phyloP scores from a whole-genome alignment of 768 basidiomycete species.

The Myochromella boudieri region DNA sequence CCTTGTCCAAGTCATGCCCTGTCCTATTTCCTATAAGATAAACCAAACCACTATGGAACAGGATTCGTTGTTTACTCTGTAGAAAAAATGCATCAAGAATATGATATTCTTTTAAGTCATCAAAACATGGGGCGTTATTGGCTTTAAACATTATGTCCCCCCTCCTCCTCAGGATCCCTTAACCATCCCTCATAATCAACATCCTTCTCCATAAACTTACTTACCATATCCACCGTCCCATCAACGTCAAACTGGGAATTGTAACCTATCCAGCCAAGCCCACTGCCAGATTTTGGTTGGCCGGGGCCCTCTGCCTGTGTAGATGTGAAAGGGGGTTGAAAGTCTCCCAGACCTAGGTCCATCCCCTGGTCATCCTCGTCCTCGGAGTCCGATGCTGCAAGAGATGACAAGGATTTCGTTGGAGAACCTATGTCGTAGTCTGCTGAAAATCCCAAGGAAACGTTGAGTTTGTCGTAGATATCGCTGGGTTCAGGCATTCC shows the following conservation, averaged over 20 bases:
- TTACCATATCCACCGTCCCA: slow-evolving; percentile 50
- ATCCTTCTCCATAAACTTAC: slow-evolving; percentile 56
- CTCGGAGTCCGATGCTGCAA: slow-evolving; percentile 31
- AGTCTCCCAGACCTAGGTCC: slow-evolving; percentile 19
- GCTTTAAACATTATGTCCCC: slow-evolving; percentile 19
- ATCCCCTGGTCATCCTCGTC: slow-evolving; percentile 17
- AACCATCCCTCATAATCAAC: slow-evolving; percentile 58
- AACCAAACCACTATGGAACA: no score
- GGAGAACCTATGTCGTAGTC: slow-evolving; percentile 26
- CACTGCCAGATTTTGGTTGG: slow-evolving; percentile 20
- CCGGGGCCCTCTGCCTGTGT: slow-evolving; percentile 25
- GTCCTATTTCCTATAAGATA: no score
- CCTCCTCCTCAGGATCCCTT: slow-evolving; percentile 34
- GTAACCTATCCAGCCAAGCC: slow-evolving; percentile 40
- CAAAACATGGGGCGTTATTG: no score
- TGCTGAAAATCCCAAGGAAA: background rate
- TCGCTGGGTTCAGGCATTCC: background rate
- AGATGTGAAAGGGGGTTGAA: slow-evolving; percentile 32
- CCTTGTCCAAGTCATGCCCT: no score
- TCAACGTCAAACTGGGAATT: slow-evolving; percentile 63
- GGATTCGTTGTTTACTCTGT: no score
- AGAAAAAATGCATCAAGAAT: no score
- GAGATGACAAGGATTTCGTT: slow-evolving; percentile 32
- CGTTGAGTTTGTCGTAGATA: background rate
- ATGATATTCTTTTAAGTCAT: no score